Conservation (phyloP, 2,329 filamentous ascomycete species). For the Fusarium keratoplasticum region DNA sequence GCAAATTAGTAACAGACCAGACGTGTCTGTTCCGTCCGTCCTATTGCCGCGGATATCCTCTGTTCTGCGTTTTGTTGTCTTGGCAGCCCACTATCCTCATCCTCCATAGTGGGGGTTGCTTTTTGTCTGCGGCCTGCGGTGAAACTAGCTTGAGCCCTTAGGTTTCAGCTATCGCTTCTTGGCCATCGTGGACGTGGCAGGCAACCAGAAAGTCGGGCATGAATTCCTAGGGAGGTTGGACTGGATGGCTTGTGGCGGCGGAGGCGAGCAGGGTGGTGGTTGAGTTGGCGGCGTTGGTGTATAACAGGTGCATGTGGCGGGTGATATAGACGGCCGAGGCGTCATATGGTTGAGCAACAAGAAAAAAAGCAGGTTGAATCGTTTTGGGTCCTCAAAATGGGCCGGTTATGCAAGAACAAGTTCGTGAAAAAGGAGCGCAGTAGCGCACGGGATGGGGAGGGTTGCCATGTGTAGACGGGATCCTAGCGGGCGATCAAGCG, state of each 20-base stretch:
- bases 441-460: conserved; percentile 4
- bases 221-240: background rate
- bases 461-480: conserved; percentile 12
- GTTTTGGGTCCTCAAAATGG: background rate
- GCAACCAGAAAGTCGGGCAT: conserved; percentile 16
- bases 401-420: background rate
- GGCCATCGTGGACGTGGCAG: conserved; percentile 3
- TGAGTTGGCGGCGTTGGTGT: background rate
- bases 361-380: background rate
- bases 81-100: conserved; percentile 10
- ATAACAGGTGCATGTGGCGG: background rate
- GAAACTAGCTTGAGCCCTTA: conserved; percentile 13
- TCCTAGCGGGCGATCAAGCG: conserved; percentile 45
- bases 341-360: background rate
- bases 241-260: background rate
- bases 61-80: conserved; percentile 9
- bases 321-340: background rate
- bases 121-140: background rate
- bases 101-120: background rate
- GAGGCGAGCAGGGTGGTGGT: background rate
- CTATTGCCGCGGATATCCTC: background rate
- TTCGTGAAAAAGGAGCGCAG: conserved; percentile 1
- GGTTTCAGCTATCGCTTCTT: conserved; percentile 31
- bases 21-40: background rate
- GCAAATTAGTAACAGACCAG: conserved; percentile 1